Percentiles rank a stretch among this genome's conserved stretches.
These are phyloP conservation scores for Tephrocybe sp. DNA, from an alignment of 768 basidiomycete species.

Conservation along the genomic window DNA sequence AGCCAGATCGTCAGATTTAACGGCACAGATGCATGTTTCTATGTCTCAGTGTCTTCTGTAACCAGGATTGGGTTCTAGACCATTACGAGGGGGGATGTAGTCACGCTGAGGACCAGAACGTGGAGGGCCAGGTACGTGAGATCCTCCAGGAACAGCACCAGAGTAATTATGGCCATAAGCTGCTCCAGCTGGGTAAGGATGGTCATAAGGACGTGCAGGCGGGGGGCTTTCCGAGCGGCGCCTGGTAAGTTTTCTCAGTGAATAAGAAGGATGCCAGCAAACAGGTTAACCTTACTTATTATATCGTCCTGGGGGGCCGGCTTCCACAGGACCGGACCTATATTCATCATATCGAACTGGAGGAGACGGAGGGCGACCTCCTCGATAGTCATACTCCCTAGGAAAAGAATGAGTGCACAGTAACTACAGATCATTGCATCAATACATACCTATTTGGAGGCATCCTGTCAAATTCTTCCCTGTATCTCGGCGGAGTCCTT, in stretches of 20 bases:
- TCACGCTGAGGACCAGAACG: conserved; percentile 36
- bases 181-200: conserved; percentile 37
- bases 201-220: conserved; percentile 42
- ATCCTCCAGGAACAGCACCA: conserved; percentile 33
- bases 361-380: conserved; percentile 51
- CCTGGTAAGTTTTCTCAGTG: conserved; percentile 27
- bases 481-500: conserved; percentile 53
- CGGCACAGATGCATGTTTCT: conserved; percentile 4
- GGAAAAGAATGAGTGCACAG: background rate
- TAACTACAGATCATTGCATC: background rate
- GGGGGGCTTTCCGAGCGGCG: conserved; percentile 75
- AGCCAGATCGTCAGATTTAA: conserved; percentile 12
- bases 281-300: conserved; percentile 32
- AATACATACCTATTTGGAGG: conserved; percentile 50
- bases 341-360: conserved; percentile 53
- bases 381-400: conserved; percentile 61
- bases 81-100: conserved; percentile 44
- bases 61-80: conserved; percentile 31
- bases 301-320: conserved; percentile 43
- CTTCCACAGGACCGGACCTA: conserved; percentile 43
- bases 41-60: conserved; percentile 39
- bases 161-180: conserved; percentile 51
- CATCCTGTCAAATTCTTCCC: conserved; percentile 64
- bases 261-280: conserved; percentile 1
- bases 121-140: conserved; percentile 29